Evolutionary conservation across 2,329 filamentous ascomycete genomes (phyloP).

Genomic region (Colletotrichum sp.): DNA sequence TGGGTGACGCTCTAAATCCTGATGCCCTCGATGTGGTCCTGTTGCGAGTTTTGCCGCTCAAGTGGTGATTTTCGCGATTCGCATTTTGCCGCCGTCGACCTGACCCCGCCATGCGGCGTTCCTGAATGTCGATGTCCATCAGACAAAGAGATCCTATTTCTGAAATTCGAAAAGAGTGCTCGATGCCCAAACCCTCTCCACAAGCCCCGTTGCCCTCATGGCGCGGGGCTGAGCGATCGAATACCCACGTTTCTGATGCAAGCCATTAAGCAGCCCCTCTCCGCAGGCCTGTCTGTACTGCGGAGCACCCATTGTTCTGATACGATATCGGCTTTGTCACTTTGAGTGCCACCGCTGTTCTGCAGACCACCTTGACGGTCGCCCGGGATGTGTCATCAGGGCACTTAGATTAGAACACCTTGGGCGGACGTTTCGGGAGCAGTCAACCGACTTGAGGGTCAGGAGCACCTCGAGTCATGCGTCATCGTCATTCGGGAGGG

Average conservation of each 20-base stretch:
- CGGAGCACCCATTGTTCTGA: not conserved
- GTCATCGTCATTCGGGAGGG: not conserved
- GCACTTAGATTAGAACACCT: not conserved
- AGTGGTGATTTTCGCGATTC: not conserved
- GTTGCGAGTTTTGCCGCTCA: not conserved
- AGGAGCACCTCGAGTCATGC: conserved; percentile 7
- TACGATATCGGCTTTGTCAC: not conserved
- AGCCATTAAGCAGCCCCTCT: conserved; percentile 18
- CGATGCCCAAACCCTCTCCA: not conserved
- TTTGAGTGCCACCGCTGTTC: not conserved
- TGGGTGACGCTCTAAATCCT: not conserved
- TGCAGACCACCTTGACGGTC: not conserved
- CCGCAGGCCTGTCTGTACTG: not conserved
- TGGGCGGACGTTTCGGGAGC: not conserved
- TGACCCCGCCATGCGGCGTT: not conserved
- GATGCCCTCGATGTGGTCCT: not conserved
- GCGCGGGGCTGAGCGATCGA: not conserved
- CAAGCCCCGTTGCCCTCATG: not conserved
- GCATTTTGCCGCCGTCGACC: not conserved
- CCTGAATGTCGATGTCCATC: not conserved
- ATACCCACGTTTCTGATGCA: conserved; percentile 20
- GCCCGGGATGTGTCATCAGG: not conserved
- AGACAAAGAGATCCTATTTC: not conserved
- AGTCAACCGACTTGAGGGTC: not conserved
- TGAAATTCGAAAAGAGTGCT: not conserved